Base-by-base conservation (phyloP, 306 rosid species). In the Cucumis cinereus region DNA sequence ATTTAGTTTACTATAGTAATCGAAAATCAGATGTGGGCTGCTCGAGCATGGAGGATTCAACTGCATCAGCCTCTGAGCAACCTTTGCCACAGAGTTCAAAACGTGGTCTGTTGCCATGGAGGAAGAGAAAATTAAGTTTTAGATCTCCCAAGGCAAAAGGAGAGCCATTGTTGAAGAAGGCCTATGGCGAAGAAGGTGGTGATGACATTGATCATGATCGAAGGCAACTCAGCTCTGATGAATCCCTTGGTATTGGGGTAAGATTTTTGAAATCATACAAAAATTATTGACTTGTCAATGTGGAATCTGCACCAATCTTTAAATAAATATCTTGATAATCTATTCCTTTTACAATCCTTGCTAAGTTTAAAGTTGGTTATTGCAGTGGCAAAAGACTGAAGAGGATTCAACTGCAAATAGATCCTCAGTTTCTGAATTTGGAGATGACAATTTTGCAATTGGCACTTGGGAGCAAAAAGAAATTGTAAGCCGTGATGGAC, bases 121-220 rank as follows among this genome's bases (percentile, higher is more conserved):
- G 96, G 87, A 95, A 95, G 97, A 92, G 99, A 82, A 95, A 95
- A 90, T 75, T 95, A 89, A 95, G 93, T 81, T 95, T 95, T 87
- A 90, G 98, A 79, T 92, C 99, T 75, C 99, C 98, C 38, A 92
- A 95, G 78, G 87, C 96, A 53, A 92, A 95, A 80, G 99, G 99
- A 70, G 99, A 95, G 80, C 99, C 99, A 0, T 81, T 95, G 86
- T 64, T 92, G 33, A 95, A 95, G 91, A 92, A 91, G 84, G 98
- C 88, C 14, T 89, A 95, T 33, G 99, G 92, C n/a, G 99, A 95
- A 73, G 99, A 90, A 89, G 99, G 99, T n/a, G 98, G 99, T 22
- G 99, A 95, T 80, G 99, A 95, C 82, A 95, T 95, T 54, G 99
- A 95, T 85, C 92, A 88, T 82, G 99, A 95, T 82, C 93, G 99